These are phyloP conservation scores for Nothophoma quercina DNA, from an alignment of 2,329 filamentous ascomycete genomes.

Conservation along the genomic window DNA sequence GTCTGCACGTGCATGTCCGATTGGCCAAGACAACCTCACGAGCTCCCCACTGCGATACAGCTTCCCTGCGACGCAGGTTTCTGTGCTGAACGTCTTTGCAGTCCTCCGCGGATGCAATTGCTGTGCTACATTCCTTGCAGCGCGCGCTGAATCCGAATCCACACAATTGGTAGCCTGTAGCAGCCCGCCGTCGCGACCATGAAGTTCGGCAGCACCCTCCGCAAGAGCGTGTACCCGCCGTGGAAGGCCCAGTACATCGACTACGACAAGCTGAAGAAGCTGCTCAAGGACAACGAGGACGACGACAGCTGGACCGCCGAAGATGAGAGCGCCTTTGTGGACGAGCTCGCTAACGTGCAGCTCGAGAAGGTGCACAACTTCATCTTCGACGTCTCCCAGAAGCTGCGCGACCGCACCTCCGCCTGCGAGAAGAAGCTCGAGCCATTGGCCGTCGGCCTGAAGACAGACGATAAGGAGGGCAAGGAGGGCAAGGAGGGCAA, in stretches of 20 bases:
- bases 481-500: conserved; percentile 15
- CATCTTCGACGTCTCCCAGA: conserved; percentile 81
- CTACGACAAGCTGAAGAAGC: conserved; percentile 88
- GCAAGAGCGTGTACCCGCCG: conserved; percentile 78
- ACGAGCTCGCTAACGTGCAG: conserved; percentile 93
- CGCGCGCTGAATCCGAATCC: neutral
- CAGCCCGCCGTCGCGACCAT: conserved; percentile 58
- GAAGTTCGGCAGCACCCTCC: conserved; percentile 92
- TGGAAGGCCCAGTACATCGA: conserved; percentile 97
- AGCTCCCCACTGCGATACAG: conserved; percentile 9
- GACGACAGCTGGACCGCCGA: conserved; percentile 85
- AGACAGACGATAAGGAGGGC: conserved; percentile 35
- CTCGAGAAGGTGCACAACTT: conserved; percentile 94
- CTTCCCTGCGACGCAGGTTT: conserved; percentile 22
- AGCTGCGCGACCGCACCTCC: conserved; percentile 81
- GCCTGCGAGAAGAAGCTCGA: conserved; percentile 72
- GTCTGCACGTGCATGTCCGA: conserved; percentile 28
- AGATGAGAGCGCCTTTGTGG: conserved; percentile 91
- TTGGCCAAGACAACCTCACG: conserved; percentile 17
- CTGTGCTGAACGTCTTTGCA: conserved; percentile 9
- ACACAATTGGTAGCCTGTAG: neutral
- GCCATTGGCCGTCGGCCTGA: conserved; percentile 56
- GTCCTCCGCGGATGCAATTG: conserved; percentile 11
- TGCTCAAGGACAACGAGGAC: conserved; percentile 75
- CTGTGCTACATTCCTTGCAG: conserved; percentile 14